A percentile compares a stretch with the other conserved stretches of the same genome.
These are phyloP conservation scores for Daedaleopsis sinensis DNA, from an alignment of 768 basidiomycete species.

Conservation along the genomic window DNA sequence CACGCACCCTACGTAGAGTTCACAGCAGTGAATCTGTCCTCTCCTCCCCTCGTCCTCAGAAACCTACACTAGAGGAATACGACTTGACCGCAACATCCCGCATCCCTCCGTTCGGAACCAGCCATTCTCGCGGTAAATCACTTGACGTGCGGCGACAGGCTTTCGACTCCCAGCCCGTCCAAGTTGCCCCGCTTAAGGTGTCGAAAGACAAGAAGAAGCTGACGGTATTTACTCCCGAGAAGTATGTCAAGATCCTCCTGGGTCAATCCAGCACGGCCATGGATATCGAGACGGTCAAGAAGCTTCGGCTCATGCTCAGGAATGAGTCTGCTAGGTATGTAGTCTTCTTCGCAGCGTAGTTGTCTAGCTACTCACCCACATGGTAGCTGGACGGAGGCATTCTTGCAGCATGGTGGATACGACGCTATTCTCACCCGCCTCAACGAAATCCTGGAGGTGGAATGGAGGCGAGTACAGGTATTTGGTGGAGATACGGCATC, in stretches of 20 bases:
- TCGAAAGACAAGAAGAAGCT: constrained; percentile 54
- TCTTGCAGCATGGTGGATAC: constrained; percentile 85
- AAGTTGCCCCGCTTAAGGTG: constrained; percentile 30
- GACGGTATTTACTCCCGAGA: constrained; percentile 51
- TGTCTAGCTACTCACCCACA: constrained; percentile 2
- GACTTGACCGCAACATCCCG: constrained; percentile 13
- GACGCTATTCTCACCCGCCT: constrained; percentile 78
- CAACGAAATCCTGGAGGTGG: constrained; percentile 90
- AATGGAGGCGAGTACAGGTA: constrained; percentile 79
- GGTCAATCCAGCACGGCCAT: constrained; percentile 73
- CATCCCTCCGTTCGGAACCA: constrained; percentile 7
- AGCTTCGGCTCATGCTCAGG: constrained; percentile 80
- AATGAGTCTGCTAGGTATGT: constrained; percentile 88
- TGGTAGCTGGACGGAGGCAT: constrained; percentile 86
- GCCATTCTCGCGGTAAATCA: constrained; percentile 54
- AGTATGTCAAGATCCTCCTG: constrained; percentile 67
- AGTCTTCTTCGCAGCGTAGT: not conserved
- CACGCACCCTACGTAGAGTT: constrained; percentile 64
- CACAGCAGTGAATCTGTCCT: constrained; percentile 73
- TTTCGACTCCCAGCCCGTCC: constrained; percentile 4
- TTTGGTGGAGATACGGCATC: not conserved
- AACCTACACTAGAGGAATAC: constrained; percentile 9
- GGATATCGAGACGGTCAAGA: constrained; percentile 87
- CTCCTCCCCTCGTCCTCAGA: constrained; percentile 48
- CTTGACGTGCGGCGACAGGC: constrained; percentile 47